Evolutionary conservation across 768 basidiomycete genomes (phyloP).

Genomic region (Macrolepiota albuminosa): DNA sequence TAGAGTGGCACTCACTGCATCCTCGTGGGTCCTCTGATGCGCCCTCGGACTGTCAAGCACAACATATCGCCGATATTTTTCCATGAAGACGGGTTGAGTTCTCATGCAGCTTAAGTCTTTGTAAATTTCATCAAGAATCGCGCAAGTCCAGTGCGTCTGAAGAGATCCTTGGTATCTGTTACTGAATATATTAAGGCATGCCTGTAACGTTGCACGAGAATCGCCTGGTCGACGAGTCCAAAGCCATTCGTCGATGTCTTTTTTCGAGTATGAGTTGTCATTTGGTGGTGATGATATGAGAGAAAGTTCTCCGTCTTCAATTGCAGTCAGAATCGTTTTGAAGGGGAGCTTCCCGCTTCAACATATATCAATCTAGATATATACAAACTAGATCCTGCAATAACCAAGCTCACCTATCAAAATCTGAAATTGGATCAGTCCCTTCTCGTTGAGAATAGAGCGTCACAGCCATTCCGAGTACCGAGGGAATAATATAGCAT

Average conservation of each 20-base stretch:
- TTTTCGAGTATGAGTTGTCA: slow-evolving; percentile 17
- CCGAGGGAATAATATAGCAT: slow-evolving; percentile 61
- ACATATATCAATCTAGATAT: neutral
- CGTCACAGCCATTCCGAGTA: slow-evolving; percentile 51
- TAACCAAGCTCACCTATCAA: slow-evolving; percentile 31
- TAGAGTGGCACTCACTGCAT: slow-evolving; percentile 41
- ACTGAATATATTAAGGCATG: slow-evolving; percentile 37
- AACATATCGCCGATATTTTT: slow-evolving; percentile 60
- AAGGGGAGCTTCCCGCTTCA: slow-evolving; percentile 36
- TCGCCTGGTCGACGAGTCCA: slow-evolving; percentile 23
- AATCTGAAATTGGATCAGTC: slow-evolving; percentile 35
- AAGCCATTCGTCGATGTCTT: slow-evolving; percentile 33
- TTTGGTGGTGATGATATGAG: slow-evolving; percentile 42
- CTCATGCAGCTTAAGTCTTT: slow-evolving; percentile 52
- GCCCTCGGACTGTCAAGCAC: slow-evolving; percentile 42
- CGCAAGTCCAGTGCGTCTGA: slow-evolving; percentile 25
- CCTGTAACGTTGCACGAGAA: slow-evolving; percentile 38
- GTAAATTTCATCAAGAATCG: slow-evolving; percentile 43
- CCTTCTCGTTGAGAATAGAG: slow-evolving; percentile 24
- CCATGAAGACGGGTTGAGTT: slow-evolving; percentile 56
- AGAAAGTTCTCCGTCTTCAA: slow-evolving; percentile 55
- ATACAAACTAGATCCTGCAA: neutral
- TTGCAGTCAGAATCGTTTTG: slow-evolving; percentile 37
- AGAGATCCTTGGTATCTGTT: slow-evolving; percentile 30
- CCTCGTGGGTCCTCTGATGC: slow-evolving; percentile 17